Conservation (phyloP, 1,284 basidiomycete genomes). For the Butyriboletus appendiculatus region DNA sequence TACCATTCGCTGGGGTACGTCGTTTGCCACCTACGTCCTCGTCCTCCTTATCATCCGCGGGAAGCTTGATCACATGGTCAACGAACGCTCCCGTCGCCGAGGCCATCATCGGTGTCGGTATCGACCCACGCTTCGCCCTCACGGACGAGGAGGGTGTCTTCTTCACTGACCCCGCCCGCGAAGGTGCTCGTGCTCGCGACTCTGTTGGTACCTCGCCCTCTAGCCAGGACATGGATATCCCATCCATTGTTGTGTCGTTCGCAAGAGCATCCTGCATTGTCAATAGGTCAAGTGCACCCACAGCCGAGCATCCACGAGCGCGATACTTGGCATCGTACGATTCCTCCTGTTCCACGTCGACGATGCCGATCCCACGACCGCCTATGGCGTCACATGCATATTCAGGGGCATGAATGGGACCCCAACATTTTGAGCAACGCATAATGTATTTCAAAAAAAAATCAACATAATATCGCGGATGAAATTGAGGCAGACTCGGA, state of each 20-base stretch:
- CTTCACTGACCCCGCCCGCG: slow-evolving; percentile 10
- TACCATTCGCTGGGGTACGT: not conserved
- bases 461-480: not conserved
- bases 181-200: not conserved
- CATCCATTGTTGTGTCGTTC: not conserved
- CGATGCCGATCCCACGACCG: slow-evolving; percentile 19
- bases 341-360: slow-evolving; percentile 34
- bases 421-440: no score
- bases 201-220: not conserved
- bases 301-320: not conserved
- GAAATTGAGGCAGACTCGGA: not conserved
- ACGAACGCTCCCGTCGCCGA: slow-evolving; percentile 17
- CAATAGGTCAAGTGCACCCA: not conserved
- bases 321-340: slow-evolving; percentile 18
- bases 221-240: not conserved
- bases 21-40: not conserved
- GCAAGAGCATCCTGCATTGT: not conserved
- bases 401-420: no score
- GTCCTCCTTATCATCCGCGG: slow-evolving; percentile 10
- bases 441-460: not conserved
- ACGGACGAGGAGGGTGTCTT: slow-evolving; percentile 2
- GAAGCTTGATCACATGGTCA: slow-evolving; percentile 28
- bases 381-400: no score
- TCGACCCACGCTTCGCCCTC: not conserved
- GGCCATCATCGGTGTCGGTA: not conserved